Evolutionary conservation across 2,329 filamentous ascomycete species (phyloP), one percentile per base, ranked within the genome.

Genomic region (Zasmidium cellare): DNA sequence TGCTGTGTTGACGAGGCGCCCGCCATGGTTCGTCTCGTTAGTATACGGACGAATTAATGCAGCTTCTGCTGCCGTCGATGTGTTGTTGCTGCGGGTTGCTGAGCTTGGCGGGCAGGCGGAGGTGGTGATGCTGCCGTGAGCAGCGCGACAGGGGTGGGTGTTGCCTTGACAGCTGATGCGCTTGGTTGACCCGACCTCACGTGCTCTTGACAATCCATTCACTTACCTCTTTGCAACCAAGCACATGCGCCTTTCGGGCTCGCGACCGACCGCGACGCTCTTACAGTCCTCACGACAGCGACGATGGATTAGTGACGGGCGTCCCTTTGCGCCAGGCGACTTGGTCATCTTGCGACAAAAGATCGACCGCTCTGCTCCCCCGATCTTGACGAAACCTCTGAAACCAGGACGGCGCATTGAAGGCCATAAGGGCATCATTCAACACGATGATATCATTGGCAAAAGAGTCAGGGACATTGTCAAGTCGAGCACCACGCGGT

Each of bases 361-460:
- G 55, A 68, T 67, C 38, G 70, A 76, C 62, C 65, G 68, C 3
- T 55, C 58, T 16, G 67, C 72, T 18, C 67, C 74, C 22, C 76
- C 76, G 2, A 67, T 71, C 24, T 69, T 81, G 49, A 68, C 76
- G 3, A 73, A 71, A 51, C 69, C 71, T 9, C 69, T 83, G 11
- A 68, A 72, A 19, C 55, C 68, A 2, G 67, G 70, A 11, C 58
- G 59, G 44, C 65, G 64, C 24, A 69, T 73, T 2, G 65, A 76
- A 9, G 77, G 73, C 9, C 76, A 85, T 54, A 77, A 77, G 31
- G 83, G 83, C 5, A 69, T 69, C 0, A 66, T 87, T 11, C 61
- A 71, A 0, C 81, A 83, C 53, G 72, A 75, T 53, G 80, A 85
- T 38, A 82, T 92, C 56, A 87, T 92, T 66, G 88, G 87, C 41